Conservation (phyloP, 2,329 filamentous ascomycete genomes). For the Aspergillus floridensis region DNA sequence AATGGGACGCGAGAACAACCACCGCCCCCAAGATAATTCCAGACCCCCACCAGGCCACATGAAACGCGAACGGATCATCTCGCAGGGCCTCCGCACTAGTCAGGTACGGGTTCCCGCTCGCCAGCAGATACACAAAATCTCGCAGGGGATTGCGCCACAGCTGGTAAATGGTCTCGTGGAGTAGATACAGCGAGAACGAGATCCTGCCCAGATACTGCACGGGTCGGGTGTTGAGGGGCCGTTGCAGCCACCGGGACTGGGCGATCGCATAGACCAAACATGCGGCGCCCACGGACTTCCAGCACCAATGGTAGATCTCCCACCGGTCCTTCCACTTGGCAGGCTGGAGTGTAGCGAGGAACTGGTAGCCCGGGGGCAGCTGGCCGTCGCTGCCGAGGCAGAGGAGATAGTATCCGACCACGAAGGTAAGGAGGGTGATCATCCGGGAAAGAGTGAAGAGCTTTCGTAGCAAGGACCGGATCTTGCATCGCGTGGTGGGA, state of each 20-base stretch:
- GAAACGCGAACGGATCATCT: background rate
- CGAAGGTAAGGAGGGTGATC: conserved; percentile 10
- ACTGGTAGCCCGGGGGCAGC: conserved; percentile 21
- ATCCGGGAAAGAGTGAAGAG: background rate
- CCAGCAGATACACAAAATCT: background rate
- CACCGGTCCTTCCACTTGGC: conserved; percentile 20
- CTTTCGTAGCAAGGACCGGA: background rate
- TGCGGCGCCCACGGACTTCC: conserved; percentile 20
- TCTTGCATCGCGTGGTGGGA: background rate
- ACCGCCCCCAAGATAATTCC: background rate
- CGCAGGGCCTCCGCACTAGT: background rate
- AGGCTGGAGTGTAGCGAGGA: conserved; percentile 15
- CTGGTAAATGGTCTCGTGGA: background rate
- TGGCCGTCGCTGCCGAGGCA: conserved; percentile 22
- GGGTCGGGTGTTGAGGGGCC: conserved; percentile 8
- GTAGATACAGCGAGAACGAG: background rate
- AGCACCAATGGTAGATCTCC: conserved; percentile 19
- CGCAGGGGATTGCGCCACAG: background rate
- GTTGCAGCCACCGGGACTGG: conserved; percentile 19
- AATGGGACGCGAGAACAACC: background rate
- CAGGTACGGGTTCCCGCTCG: background rate
- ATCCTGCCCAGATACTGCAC: background rate
- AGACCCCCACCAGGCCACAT: background rate
- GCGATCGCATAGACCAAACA: conserved; percentile 20
- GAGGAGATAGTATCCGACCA: conserved; percentile 19